These are phyloP conservation scores for Taphrina betulina DNA, from an alignment of 1,139 yeast genomes.

Conservation along the genomic window DNA sequence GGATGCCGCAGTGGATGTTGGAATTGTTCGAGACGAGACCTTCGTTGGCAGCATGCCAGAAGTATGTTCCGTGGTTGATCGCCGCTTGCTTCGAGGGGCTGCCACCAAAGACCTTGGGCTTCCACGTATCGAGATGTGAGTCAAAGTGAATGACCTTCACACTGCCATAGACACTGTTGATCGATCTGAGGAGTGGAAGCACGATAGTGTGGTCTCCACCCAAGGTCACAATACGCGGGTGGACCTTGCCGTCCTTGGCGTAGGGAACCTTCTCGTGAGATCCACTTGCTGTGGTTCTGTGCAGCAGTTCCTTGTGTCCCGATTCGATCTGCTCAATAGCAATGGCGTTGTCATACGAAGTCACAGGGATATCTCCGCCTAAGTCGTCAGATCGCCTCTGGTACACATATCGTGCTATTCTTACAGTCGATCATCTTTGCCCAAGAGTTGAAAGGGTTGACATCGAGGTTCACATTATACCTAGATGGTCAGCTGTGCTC, in stretches of 20 bases:
- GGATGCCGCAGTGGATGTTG: slow-evolving; percentile 69
- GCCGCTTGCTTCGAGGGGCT: slow-evolving; percentile 52
- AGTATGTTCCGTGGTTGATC: slow-evolving; percentile 76
- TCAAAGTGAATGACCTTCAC: slow-evolving; percentile 65
- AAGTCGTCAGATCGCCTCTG: too few relatives aligned
- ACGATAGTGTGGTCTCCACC: slow-evolving; percentile 80
- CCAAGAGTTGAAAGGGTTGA: slow-evolving; percentile 66
- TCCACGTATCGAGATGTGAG: slow-evolving; percentile 34
- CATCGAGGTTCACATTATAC: slow-evolving; percentile 63
- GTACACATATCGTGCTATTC: too few relatives aligned
- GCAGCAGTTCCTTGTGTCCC: slow-evolving; percentile 60
- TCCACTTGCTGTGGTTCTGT: slow-evolving; percentile 37
- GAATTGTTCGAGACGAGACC: slow-evolving; percentile 56
- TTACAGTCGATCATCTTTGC: slow-evolving; percentile 71
- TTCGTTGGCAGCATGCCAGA: slow-evolving; percentile 72
- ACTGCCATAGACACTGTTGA: slow-evolving; percentile 60
- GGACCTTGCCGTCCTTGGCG: slow-evolving; percentile 27
- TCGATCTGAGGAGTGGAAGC: slow-evolving; percentile 66
- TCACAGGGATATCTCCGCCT: slow-evolving; percentile 70
- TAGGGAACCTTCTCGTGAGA: slow-evolving; percentile 12
- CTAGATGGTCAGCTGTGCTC: too few relatives aligned
- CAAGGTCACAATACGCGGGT: slow-evolving; percentile 56
- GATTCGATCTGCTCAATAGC: slow-evolving; percentile 70
- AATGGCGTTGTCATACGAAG: slow-evolving; percentile 70
- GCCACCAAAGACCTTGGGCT: slow-evolving; percentile 62